phyloP scores from a whole-genome alignment of 495 filamentous ascomycete species.

The Aspergillus sparsus region DNA sequence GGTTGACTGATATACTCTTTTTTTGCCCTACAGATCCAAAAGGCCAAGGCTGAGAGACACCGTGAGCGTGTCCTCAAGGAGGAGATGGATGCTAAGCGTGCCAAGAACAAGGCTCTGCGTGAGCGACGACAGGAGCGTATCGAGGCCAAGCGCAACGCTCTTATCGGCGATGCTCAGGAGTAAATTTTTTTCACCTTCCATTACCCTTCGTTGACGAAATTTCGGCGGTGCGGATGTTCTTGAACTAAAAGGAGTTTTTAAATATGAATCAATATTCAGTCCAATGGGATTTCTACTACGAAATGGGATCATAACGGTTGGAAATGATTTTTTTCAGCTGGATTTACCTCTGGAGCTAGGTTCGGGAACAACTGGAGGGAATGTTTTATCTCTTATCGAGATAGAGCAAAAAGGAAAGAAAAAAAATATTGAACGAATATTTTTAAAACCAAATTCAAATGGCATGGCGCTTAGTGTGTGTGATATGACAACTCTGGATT shows the following conservation, averaged over 20 bases:
- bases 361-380: slow-evolving; percentile 7
- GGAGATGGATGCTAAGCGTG: slow-evolving; percentile 99
- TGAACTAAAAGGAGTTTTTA: slow-evolving; percentile 17
- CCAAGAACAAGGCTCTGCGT: slow-evolving; percentile 99
- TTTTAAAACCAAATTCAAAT: slow-evolving; percentile 28
- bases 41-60: slow-evolving; percentile 97
- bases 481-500: slow-evolving; percentile 26
- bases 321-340: no score
- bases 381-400: slow-evolving; percentile 14
- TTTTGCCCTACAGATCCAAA: slow-evolving; percentile 80
- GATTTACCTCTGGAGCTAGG: slow-evolving; percentile 2
- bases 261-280: no score
- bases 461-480: slow-evolving; percentile 35
- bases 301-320: no score
- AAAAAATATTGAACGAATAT: slow-evolving; percentile 24
- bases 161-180: slow-evolving; percentile 75
- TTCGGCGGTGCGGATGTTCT: slow-evolving; percentile 47
- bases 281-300: no score
- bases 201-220: slow-evolving; percentile 39
- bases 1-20: slow-evolving; percentile 31
- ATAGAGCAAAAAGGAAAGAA: slow-evolving; percentile 21
- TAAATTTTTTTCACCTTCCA: slow-evolving; percentile 32
- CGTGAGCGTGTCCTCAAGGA: slow-evolving; percentile 95
- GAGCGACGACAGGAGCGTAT: slow-evolving; percentile 91
- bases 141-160: slow-evolving; percentile 82